Evolutionary conservation across 2,329 filamentous ascomycete species (phyloP), one percentile per base, ranked within the genome.

Genomic region (Diplocarpon mali): DNA sequence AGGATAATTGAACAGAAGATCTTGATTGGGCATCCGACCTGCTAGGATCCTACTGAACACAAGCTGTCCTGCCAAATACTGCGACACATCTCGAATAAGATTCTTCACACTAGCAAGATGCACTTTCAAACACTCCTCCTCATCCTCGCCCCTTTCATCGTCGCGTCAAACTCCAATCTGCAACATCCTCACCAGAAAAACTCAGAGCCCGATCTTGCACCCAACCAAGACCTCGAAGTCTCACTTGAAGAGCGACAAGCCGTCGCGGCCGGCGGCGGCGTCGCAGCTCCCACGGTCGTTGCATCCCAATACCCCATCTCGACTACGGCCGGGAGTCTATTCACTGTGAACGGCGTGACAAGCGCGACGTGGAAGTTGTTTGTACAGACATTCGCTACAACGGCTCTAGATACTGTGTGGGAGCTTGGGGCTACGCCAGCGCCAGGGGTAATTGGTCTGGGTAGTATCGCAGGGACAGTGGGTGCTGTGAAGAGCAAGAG

Each of bases 301-400:
- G 43, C 56, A 7, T 38, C 50, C 9, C 56, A 55, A 42, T 45
- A 47, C 17, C 40, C 55, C 1, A 52, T 51, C 10, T 47, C 44
- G 3, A 47, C 53, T 2, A 38, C 36, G 3, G 51, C 45, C 2
- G 49, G 42, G 2, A 51, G 48, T 11, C 47, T 57, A 12, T 48
- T 52, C 34, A 53, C 52, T 0, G 20, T 52, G 3, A 44, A 48
- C n/a, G 51, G 51, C 15, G 44, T 41, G 1, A 55, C 53, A 15
- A 51, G 48, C 9, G 51, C 49, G 11, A 45, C 44, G 3, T 52
- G 48, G 35, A 35, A 48, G 7, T n/a, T 46, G 0, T 55, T 55
- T 16, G 59, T 57, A 15, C 53, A 58, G 46, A 59, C 56, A 2
- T 60, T 60, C 52, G 58, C 57, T 7, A 39, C 44, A 4, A 60